phyloP scores from a whole-genome alignment of 1,284 basidiomycete genomes.

The Meripilus lineatus region DNA sequence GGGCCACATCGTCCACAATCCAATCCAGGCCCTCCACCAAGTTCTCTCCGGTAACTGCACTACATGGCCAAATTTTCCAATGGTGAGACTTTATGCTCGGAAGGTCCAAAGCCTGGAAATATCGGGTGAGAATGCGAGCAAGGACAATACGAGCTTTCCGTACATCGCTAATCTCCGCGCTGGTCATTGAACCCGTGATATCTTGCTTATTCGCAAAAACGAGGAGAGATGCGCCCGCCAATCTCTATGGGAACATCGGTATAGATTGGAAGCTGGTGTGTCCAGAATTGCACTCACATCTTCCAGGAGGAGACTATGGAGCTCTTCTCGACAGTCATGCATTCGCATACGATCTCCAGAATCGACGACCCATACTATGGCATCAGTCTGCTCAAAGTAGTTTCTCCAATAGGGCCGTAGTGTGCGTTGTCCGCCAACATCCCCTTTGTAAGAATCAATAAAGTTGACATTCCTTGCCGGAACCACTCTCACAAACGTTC shows the following conservation, averaged over 20 bases:
- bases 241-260: conserved; percentile 62
- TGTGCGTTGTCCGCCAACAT: conserved; percentile 95
- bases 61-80: conserved; percentile 91
- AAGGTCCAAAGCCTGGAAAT: conserved; percentile 68
- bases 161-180: conserved; percentile 80
- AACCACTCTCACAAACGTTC: conserved; percentile 75
- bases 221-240: conserved; percentile 91
- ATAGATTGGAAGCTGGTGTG: conserved; percentile 6
- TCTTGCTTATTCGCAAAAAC: conserved; percentile 99
- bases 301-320: conserved; percentile 83
- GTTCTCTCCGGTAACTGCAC: conserved; percentile 86
- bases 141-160: conserved; percentile 26
- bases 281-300: conserved; percentile 61
- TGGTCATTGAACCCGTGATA: conserved; percentile 81
- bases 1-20: conserved; percentile 90
- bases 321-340: conserved; percentile 84
- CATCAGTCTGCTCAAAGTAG: conserved; percentile 99
- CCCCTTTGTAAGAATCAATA: conserved; percentile 57
- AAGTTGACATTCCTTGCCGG: not conserved
- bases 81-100: conserved; percentile 77
- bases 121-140: conserved; percentile 5
- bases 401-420: conserved; percentile 98
- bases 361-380: conserved; percentile 98
- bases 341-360: conserved; percentile 88
- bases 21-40: conserved; percentile 87